phyloP scores from a whole-genome alignment of 2,329 filamentous ascomycete species.

The Colletotrichum tamarilloi region DNA sequence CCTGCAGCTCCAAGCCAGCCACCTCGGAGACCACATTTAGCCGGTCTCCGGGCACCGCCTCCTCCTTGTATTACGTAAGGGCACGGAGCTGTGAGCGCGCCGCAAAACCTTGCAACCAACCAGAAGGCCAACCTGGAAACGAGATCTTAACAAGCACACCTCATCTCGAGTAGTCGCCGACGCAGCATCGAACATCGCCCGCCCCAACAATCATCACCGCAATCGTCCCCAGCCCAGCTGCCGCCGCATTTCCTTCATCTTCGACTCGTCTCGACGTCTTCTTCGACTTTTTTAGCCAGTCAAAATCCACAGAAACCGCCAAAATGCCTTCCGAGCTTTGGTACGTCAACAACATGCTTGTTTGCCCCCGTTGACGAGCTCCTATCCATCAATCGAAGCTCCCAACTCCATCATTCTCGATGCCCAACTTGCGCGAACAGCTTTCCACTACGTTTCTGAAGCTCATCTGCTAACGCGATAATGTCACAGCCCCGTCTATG shows the following conservation, averaged over 20 bases:
- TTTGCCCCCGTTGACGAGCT: conserved; percentile 45
- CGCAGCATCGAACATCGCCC: conserved; percentile 35
- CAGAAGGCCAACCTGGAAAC: conserved; percentile 50
- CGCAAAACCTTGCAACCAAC: conserved; percentile 56
- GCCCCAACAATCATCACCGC: conserved; percentile 20
- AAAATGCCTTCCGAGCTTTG: conserved; percentile 85
- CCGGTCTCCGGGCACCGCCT: conserved; percentile 18
- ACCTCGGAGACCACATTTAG: background rate
- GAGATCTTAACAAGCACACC: conserved; percentile 48
- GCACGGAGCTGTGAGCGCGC: conserved; percentile 42
- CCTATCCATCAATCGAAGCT: conserved; percentile 45
- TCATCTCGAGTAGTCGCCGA: conserved; percentile 34
- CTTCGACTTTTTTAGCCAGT: conserved; percentile 32
- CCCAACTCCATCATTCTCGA: conserved; percentile 39
- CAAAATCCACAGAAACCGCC: conserved; percentile 46
- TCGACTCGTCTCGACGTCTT: conserved; percentile 18
- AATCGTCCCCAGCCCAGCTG: conserved; percentile 31
- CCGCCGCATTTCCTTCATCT: conserved; percentile 31
- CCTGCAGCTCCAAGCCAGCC: background rate
- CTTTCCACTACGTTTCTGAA: conserved; percentile 6
- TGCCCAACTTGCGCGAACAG: background rate
- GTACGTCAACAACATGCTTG: conserved; percentile 67
- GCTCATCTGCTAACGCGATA: conserved; percentile 39
- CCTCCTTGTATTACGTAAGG: conserved; percentile 32
- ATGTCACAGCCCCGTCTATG: conserved; percentile 87